Conservation (phyloP, 2,329 filamentous ascomycete genomes). For the Sclerotinia nivalis region DNA sequence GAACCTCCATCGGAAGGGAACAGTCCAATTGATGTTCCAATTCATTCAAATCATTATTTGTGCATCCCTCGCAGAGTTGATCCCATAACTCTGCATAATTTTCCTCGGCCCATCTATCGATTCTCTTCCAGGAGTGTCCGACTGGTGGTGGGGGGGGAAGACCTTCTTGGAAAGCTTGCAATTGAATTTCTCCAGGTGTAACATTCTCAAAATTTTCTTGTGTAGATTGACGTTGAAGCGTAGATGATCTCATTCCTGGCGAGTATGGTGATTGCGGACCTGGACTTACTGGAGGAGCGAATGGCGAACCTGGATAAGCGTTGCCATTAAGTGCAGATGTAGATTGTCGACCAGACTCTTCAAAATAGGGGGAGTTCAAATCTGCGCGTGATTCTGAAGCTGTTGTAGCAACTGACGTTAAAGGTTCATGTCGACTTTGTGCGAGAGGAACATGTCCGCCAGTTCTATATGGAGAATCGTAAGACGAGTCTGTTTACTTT, state of each 20-base stretch:
- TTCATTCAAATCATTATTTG: conserved; percentile 93
- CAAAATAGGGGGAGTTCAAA: conserved; percentile 74
- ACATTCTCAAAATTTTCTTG: conserved; percentile 69
- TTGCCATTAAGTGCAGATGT: conserved; percentile 53
- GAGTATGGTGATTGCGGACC: conserved; percentile 74
- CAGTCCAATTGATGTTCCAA: conserved; percentile 94
- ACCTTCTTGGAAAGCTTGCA: conserved; percentile 94
- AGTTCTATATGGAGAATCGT: conserved; percentile 89
- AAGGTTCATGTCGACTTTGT: conserved; percentile 75
- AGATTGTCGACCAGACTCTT: conserved; percentile 63
- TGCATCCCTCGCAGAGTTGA: conserved; percentile 89
- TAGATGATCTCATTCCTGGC: conserved; percentile 82
- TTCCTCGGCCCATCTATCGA: conserved; percentile 90
- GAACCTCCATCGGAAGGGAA: conserved; percentile 87
- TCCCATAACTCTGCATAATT: conserved; percentile 94
- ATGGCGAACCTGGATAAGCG: conserved; percentile 53
- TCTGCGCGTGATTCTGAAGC: conserved; percentile 87
- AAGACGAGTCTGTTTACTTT: conserved; percentile 71
- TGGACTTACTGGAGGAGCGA: conserved; percentile 50
- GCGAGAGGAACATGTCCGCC: conserved; percentile 87
- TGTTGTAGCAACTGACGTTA: conserved; percentile 83
- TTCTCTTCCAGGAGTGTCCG: conserved; percentile 87
- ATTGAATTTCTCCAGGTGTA: conserved; percentile 81
- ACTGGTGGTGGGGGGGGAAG: conserved; percentile 87
- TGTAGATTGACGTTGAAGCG: conserved; percentile 62